These are phyloP conservation scores for Bipolaris sorokiniana DNA, from an alignment of 2,329 filamentous ascomycete genomes.

Conservation along the genomic window DNA sequence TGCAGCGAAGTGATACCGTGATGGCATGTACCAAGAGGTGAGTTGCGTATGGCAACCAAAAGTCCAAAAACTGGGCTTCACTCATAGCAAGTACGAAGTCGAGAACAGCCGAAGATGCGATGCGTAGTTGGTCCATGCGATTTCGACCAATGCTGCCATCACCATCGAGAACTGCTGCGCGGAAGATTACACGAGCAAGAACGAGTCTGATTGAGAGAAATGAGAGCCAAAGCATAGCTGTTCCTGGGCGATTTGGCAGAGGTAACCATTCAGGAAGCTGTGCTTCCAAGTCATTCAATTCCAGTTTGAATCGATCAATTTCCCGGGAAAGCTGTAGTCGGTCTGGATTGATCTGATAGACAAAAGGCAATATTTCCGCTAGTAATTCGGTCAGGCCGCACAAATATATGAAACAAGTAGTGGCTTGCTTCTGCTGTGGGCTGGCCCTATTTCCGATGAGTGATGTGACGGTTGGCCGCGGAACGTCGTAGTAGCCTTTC, in stretches of 20 bases:
- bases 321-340: conserved; percentile 34
- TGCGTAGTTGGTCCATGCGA: conserved; percentile 55
- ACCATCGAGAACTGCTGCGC: conserved; percentile 36
- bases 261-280: conserved; percentile 45
- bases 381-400: conserved; percentile 57
- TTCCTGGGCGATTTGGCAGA: conserved; percentile 36
- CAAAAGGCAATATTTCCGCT: conserved; percentile 48
- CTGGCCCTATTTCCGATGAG: conserved; percentile 46
- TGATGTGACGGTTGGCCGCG: conserved; percentile 56
- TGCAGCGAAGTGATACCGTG: conserved; percentile 60
- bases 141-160: conserved; percentile 31
- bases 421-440: conserved; percentile 53
- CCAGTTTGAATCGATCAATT: conserved; percentile 41
- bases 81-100: conserved; percentile 57
- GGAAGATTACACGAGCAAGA: conserved; percentile 47
- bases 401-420: conserved; percentile 60
- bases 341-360: conserved; percentile 47
- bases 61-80: conserved; percentile 57
- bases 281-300: conserved; percentile 44
- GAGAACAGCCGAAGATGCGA: conserved; percentile 58
- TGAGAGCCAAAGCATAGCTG: conserved; percentile 50
- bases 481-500: conserved; percentile 62
- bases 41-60: conserved; percentile 59
- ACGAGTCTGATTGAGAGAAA: conserved; percentile 50
- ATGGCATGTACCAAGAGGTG: conserved; percentile 61